phyloP scores from a whole-genome alignment of 1,284 basidiomycete genomes.

The Cerrena zonata region DNA sequence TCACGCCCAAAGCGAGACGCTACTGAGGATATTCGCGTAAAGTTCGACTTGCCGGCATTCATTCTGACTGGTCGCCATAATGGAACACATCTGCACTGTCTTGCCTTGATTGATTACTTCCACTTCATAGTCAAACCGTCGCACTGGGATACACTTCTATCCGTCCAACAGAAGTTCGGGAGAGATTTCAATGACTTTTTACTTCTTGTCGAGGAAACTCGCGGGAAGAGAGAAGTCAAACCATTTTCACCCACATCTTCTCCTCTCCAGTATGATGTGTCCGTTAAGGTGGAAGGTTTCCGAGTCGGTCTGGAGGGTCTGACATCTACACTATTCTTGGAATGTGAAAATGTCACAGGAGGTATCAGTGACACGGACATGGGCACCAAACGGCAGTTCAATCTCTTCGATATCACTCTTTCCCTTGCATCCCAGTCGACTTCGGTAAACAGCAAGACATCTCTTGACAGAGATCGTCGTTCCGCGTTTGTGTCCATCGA shows the following conservation, averaged over 20 bases:
- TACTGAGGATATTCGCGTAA: slow-evolving; percentile 42
- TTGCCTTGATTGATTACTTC: slow-evolving; percentile 61
- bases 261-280: slow-evolving; percentile 37
- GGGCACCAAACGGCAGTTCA: slow-evolving; percentile 52
- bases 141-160: slow-evolving; percentile 74
- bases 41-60: slow-evolving; percentile 59
- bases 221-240: slow-evolving; percentile 30
- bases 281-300: slow-evolving; percentile 71
- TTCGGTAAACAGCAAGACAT: slow-evolving; percentile 27
- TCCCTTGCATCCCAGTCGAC: slow-evolving; percentile 58
- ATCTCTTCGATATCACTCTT: slow-evolving; percentile 63
- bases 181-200: slow-evolving; percentile 80
- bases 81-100: slow-evolving; percentile 42
- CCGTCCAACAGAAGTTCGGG: slow-evolving; percentile 79
- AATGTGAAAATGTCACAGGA: slow-evolving; percentile 68
- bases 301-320: slow-evolving; percentile 68
- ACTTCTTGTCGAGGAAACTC: slow-evolving; percentile 55
- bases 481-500: slow-evolving; percentile 83
- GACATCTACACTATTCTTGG: slow-evolving; percentile 65
- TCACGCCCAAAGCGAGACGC: slow-evolving; percentile 35
- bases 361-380: slow-evolving; percentile 41
- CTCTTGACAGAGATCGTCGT: slow-evolving; percentile 55
- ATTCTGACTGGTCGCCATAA: slow-evolving; percentile 55
- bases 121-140: slow-evolving; percentile 70
- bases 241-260: slow-evolving; percentile 4